Base-by-base conservation (phyloP, 1,284 basidiomycete genomes). In the Entoloma clypeatum region DNA sequence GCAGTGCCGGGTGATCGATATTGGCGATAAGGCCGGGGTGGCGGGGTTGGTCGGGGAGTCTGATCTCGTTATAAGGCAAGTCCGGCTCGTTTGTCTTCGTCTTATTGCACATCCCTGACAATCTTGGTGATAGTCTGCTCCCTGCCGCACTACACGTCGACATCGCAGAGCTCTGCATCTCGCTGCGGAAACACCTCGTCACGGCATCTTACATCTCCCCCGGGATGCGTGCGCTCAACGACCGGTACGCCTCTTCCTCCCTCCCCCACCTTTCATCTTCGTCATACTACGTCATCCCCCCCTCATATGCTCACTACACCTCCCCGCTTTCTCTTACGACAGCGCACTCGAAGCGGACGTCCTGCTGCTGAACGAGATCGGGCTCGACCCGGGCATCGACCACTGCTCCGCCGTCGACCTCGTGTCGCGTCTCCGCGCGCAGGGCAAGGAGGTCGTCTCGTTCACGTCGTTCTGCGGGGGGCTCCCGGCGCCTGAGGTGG, bases 381-480 rank as follows among this genome's bases (percentile, higher is more conserved):
- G 93, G 2, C 70, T 97, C 0, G 94, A 97, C 62, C 93, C 93
- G 0, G 93, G 93, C n/a, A 88, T 97, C 49, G 94, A 98, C 64
- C 93, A 96, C 57, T 86, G 87, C 60, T 92, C 89, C 14, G 92
- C 93, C 0, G 79, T 93, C 59, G 78, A 84, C 2, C 71, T 96
- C 23, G 68, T 94, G 23, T 68, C 74, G 40, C 65, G 70, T 36
- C 60, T 90, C 2, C 71, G 77, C 31, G 63, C 69, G 1, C 67
- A 85, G 51, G 71, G 73, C 9, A 83, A 85, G 57, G 65, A 71
- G 2, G 73, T 93, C 13, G 64, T 77, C 1, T 88, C 88, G 0
- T 97, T 96, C 63, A 81, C 83, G 1, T 94, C 91, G 0, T 96
- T 95, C 73, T 98, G 93, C 49, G 93, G 94, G 9, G 94, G 93